Evolutionary conservation across 768 basidiomycete genomes (phyloP).

Genomic region (Calocybe cyanea): DNA sequence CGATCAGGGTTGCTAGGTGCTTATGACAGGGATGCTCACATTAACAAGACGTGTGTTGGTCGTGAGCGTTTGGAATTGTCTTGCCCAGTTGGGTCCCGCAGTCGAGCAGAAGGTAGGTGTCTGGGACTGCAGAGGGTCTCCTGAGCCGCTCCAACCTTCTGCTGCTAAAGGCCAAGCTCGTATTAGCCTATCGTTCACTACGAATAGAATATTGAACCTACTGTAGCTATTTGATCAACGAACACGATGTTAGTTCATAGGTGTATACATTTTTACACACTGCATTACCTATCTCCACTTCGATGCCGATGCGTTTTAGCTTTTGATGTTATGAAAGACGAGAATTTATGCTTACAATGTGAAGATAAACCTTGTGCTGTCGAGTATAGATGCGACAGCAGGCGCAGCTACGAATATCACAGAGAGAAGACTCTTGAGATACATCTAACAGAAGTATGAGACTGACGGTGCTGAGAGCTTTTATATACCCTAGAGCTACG

Average conservation of each 20-base stretch:
- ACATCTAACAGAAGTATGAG: background rate
- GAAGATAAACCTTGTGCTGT: constrained; percentile 13
- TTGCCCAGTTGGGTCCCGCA: constrained; percentile 21
- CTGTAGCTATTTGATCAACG: constrained; percentile 7
- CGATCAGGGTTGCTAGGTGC: background rate
- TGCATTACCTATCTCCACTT: constrained; percentile 16
- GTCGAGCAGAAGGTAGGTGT: constrained; percentile 13
- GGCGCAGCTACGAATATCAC: background rate
- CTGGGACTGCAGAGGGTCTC: constrained; percentile 17
- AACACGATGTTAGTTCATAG: background rate
- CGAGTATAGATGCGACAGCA: constrained; percentile 3
- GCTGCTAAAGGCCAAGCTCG: constrained; percentile 10
- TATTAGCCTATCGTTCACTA: background rate
- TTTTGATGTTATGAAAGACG: background rate
- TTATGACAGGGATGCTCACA: constrained; percentile 2
- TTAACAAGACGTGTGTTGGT: constrained; percentile 14
- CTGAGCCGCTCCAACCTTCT: constrained; percentile 18
- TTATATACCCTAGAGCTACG: no score
- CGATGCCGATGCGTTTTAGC: background rate
- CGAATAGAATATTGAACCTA: background rate
- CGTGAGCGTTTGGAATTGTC: constrained; percentile 14
- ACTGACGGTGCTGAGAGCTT: no score
- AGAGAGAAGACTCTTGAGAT: background rate
- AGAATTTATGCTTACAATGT: constrained; percentile 11
- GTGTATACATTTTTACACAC: background rate